Percentiles rank a stretch among this genome's conserved stretches.
Evolutionary conservation across 331 rosid species (phyloP).

Genomic region (Acacia pycnantha): DNA sequence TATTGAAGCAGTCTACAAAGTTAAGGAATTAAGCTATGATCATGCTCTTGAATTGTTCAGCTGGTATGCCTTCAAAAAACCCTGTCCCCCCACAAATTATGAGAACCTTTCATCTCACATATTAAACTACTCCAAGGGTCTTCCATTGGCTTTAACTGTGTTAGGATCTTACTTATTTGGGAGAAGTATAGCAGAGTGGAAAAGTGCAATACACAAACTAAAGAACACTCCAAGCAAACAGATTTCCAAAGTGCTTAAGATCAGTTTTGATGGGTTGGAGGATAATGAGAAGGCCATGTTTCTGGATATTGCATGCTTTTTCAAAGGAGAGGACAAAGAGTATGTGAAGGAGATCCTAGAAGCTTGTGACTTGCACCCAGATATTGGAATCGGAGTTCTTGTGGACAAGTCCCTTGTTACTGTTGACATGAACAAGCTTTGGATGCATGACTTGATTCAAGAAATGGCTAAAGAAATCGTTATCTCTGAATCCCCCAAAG

Average conservation of each 20-base stretch:
- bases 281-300: constrained; percentile 17
- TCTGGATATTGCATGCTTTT: background rate
- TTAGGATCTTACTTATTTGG: constrained; percentile 29
- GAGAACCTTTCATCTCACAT: background rate
- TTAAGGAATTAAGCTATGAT: background rate
- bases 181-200: constrained; percentile 14
- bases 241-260: constrained; percentile 2
- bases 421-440: background rate
- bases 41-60: constrained; percentile 26
- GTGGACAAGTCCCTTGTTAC: constrained; percentile 20
- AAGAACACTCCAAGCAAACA: background rate
- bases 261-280: constrained; percentile 21
- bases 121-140: constrained; percentile 25
- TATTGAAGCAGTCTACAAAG: background rate
- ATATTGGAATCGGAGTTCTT: constrained; percentile 4
- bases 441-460: constrained; percentile 39
- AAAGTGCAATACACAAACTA: background rate
- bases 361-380: constrained; percentile 20
- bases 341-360: constrained; percentile 19
- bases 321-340: background rate
- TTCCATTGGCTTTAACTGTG: constrained; percentile 22
- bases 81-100: background rate
- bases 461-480: constrained; percentile 29
- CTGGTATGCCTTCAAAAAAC: constrained; percentile 16
- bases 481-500: background rate